These are phyloP conservation scores for Amylostereum chailletii DNA, from an alignment of 1,284 basidiomycete species.

Conservation along the genomic window DNA sequence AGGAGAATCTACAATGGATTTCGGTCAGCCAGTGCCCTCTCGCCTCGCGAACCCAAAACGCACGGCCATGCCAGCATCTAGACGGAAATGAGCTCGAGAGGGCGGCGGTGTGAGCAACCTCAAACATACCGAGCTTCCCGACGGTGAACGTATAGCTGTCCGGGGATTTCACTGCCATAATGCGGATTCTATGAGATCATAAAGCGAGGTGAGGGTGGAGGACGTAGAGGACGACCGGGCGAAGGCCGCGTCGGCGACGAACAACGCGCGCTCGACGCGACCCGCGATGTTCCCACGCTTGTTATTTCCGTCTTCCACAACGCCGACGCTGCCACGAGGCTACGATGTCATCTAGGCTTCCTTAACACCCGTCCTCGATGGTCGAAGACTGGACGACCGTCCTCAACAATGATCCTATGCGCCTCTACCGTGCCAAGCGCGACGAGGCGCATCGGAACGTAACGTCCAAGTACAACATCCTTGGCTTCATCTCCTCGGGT, in stretches of 20 bases:
- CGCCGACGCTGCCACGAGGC: too few relatives aligned
- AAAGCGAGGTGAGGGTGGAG: too few relatives aligned
- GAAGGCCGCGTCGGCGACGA: too few relatives aligned
- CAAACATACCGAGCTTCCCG: conserved; percentile 54
- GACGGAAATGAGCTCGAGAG: conserved; percentile 5
- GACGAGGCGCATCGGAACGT: conserved; percentile 65
- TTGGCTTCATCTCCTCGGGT: conserved; percentile 96
- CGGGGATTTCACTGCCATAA: conserved; percentile 19
- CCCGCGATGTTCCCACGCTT: too few relatives aligned
- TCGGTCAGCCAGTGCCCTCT: neutral
- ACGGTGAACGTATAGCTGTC: conserved; percentile 64
- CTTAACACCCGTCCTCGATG: conserved; percentile 14
- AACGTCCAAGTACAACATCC: conserved; percentile 79
- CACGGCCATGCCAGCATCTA: conserved; percentile 81
- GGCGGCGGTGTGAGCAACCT: neutral
- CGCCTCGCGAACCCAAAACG: conserved; percentile 15
- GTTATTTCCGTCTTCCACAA: too few relatives aligned
- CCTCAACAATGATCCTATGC: conserved; percentile 59
- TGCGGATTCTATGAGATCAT: too few relatives aligned
- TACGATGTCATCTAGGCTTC: neutral
- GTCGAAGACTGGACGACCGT: conserved; percentile 25
- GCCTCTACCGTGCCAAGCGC: conserved; percentile 72
- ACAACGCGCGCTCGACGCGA: too few relatives aligned
- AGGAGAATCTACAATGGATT: conserved; percentile 62
- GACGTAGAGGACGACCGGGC: too few relatives aligned